These are phyloP conservation scores for Fusarium buharicum DNA, from an alignment of 2,329 filamentous ascomycete genomes.

Conservation along the genomic window DNA sequence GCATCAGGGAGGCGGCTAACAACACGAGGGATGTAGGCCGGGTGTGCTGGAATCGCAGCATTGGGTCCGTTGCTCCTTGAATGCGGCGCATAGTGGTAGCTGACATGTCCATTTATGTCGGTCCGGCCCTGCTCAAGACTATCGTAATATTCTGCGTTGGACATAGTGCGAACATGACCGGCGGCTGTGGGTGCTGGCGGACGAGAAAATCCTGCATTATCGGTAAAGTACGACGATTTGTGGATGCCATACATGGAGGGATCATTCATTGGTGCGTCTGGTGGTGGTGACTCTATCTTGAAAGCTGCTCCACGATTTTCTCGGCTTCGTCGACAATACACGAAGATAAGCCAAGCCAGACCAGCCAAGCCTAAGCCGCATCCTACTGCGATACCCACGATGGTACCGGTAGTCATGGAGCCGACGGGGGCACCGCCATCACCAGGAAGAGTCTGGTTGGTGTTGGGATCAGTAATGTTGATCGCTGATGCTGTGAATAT, in stretches of 20 bases:
- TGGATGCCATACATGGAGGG: slow-evolving; percentile 20
- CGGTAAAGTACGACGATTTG: slow-evolving; percentile 22
- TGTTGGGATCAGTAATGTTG: slow-evolving; percentile 54
- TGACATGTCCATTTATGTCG: no score
- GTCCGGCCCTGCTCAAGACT: no score
- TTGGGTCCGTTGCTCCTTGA: slow-evolving; percentile 19
- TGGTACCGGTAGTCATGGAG: slow-evolving; percentile 59
- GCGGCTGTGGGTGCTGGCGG: no score
- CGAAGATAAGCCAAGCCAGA: slow-evolving; percentile 55
- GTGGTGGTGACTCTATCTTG: slow-evolving; percentile 24
- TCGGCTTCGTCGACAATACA: slow-evolving; percentile 57
- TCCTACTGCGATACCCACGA: slow-evolving; percentile 64
- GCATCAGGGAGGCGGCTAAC: slow-evolving; percentile 1
- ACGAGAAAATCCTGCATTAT: no score
- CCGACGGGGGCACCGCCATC: slow-evolving; percentile 38
- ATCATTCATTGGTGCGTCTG: slow-evolving; percentile 23
- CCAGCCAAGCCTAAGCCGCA: slow-evolving; percentile 56
- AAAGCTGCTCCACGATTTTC: not conserved
- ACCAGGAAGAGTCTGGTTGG: slow-evolving; percentile 42
- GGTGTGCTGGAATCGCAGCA: slow-evolving; percentile 18
- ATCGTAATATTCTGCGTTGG: slow-evolving; percentile 27
- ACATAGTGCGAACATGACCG: slow-evolving; percentile 12
- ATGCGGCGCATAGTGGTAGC: slow-evolving; percentile 31
- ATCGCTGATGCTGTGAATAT: slow-evolving; percentile 54
- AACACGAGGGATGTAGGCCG: slow-evolving; percentile 30